Evolutionary conservation across 306 rosid genomes (phyloP).

Genomic region (Prunus kanzakura): DNA sequence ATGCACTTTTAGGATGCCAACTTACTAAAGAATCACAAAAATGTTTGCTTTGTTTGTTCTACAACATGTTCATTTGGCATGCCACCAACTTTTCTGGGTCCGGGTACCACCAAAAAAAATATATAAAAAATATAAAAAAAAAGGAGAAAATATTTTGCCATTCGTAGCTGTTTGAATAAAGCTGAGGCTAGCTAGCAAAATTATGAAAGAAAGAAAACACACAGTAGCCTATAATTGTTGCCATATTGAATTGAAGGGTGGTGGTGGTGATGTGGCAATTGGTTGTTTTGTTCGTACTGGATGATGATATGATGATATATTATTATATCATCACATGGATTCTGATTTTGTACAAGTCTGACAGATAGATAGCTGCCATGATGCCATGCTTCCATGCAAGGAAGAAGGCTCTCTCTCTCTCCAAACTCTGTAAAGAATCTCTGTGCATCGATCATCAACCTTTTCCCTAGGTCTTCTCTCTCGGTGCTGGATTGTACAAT

Average conservation of each 20-base stretch:
- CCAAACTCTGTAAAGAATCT: constrained; percentile 30
- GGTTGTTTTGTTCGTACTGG: neutral
- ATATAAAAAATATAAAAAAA: too few species aligned
- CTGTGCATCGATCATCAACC: constrained; percentile 32
- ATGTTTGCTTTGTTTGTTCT: constrained; percentile 5
- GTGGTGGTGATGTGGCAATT: neutral
- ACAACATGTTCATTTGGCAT: neutral
- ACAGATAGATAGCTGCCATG: neutral
- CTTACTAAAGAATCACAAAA: neutral
- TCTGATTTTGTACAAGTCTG: neutral
- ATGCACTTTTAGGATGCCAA: neutral
- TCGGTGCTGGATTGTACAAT: constrained; percentile 18
- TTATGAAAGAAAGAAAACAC: neutral
- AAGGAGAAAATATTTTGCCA: neutral
- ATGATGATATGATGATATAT: neutral
- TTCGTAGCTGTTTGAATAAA: neutral
- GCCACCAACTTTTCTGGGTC: neutral
- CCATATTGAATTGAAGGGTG: too few species aligned
- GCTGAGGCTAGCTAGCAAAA: neutral
- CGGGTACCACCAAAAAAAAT: neutral
- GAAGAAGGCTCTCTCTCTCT: too few species aligned
- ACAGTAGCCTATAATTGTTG: neutral
- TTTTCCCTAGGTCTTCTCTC: constrained; percentile 4
- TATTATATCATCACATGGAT: neutral
- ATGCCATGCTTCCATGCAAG: neutral